These are phyloP conservation scores for Dendrobium chrysotoxum DNA, from an alignment of 106 monocot genomes.

Conservation along the genomic window DNA sequence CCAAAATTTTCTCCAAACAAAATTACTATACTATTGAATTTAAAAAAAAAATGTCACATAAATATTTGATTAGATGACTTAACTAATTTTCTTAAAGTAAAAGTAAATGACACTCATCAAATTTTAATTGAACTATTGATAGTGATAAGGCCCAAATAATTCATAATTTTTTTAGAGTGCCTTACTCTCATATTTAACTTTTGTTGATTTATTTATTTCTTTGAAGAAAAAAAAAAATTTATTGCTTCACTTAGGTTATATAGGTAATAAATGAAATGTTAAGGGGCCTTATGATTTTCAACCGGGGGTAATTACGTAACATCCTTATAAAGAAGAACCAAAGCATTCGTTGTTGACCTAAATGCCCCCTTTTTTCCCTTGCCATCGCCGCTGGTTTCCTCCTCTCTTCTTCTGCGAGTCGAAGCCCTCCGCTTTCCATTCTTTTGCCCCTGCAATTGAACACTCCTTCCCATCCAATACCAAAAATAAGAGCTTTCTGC, in stretches of 20 bases:
- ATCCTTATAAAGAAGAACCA: neutral
- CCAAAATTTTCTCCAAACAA: too few relatives aligned
- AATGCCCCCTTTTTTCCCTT: constrained; percentile 15
- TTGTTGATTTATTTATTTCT: too few relatives aligned
- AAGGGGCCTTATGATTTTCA: neutral
- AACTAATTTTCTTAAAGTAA: too few relatives aligned
- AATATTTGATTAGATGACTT: too few relatives aligned
- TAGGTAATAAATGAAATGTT: neutral
- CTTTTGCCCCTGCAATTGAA: constrained; percentile 17
- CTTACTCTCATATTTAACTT: too few relatives aligned
- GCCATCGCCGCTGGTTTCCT: constrained; percentile 10
- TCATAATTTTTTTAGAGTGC: too few relatives aligned
- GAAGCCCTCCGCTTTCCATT: constrained; percentile 19
- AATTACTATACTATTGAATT: too few relatives aligned
- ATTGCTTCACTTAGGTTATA: neutral
- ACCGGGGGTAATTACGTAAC: neutral
- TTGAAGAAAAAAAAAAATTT: too few relatives aligned
- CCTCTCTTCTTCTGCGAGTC: constrained; percentile 2
- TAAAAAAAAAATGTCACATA: too few relatives aligned
- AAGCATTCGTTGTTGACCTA: constrained; percentile 14
- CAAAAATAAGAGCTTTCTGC: constrained; percentile 3
- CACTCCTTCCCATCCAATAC: neutral
- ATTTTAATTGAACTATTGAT: too few relatives aligned
- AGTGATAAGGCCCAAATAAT: too few relatives aligned
- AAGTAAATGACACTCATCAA: too few relatives aligned